A percentile compares a stretch with the other conserved stretches of the same genome.
phyloP scores from a whole-genome alignment of 371 early-diverging fungal genomes.

The Rhizopus stolonifer region DNA sequence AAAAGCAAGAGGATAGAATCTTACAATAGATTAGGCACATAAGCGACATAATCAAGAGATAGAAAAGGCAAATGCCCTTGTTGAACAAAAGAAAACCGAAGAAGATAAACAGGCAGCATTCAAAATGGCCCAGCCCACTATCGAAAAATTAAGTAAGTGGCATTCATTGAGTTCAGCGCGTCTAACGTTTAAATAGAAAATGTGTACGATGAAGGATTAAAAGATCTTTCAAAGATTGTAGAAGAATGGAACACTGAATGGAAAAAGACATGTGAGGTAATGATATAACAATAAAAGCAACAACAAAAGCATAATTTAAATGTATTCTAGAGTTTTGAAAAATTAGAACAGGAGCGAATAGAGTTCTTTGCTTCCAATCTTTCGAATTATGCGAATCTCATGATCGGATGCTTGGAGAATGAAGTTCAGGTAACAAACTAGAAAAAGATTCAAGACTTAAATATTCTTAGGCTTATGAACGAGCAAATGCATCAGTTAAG shows the following conservation, averaged over 20 bases:
- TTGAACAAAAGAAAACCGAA: constrained; percentile 21
- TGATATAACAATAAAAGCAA: too few species aligned
- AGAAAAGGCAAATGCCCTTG: constrained; percentile 24
- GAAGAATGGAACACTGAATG: constrained; percentile 26
- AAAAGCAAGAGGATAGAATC: background rate
- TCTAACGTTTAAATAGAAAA: too few species aligned
- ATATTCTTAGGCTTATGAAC: constrained; percentile 17
- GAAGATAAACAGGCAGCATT: constrained; percentile 21
- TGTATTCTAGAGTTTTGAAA: constrained; percentile 17
- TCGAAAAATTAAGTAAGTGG: constrained; percentile 17
- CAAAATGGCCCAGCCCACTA: constrained; percentile 14
- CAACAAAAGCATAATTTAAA: too few species aligned
- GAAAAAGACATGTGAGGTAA: constrained; percentile 21
- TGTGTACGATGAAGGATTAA: constrained; percentile 25
- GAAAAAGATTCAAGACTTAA: background rate
- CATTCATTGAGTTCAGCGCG: too few species aligned
- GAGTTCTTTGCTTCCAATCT: constrained; percentile 22
- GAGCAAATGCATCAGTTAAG: constrained; percentile 8
- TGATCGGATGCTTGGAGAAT: constrained; percentile 18
- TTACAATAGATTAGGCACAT: constrained; percentile 22
- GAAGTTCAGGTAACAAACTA: constrained; percentile 17
- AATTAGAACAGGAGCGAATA: constrained; percentile 20
- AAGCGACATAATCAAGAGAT: constrained; percentile 26
- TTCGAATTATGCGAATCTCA: constrained; percentile 17
- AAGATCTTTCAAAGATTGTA: constrained; percentile 10